phyloP scores from a whole-genome alignment of 164 flowering plant species.

The Houttuynia cordata region DNA sequence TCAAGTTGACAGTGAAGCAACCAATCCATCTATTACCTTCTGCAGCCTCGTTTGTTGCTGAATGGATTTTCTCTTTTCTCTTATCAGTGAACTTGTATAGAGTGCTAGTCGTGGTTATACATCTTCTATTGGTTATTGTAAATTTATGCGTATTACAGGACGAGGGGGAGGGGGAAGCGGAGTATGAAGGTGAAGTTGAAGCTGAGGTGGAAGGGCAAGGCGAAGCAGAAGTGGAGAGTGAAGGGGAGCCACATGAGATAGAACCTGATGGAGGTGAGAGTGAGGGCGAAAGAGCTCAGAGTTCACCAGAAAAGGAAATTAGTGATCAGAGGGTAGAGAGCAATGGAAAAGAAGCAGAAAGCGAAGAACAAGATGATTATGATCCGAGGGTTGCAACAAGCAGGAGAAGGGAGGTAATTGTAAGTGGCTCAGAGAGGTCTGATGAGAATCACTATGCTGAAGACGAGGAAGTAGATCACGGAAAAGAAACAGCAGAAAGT shows the following conservation, averaged over 20 bases:
- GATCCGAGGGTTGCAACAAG: constrained; percentile 62
- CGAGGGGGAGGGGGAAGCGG: constrained; percentile 43
- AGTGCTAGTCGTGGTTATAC: background rate
- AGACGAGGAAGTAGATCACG: constrained; percentile 78
- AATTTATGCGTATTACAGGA: constrained; percentile 27
- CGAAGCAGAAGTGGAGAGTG: constrained; percentile 77
- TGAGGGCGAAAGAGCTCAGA: constrained; percentile 81
- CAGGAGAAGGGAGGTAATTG: constrained; percentile 49
- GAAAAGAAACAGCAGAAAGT: background rate
- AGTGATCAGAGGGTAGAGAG: constrained; percentile 59
- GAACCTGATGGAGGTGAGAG: constrained; percentile 75
- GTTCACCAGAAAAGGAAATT: constrained; percentile 63
- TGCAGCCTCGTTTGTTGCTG: background rate
- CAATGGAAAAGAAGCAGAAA: constrained; percentile 64
- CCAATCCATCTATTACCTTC: background rate
- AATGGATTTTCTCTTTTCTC: background rate
- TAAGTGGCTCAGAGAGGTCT: constrained; percentile 80
- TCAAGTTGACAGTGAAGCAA: no score
- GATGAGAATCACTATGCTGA: constrained; percentile 61
- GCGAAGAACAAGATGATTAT: constrained; percentile 69
- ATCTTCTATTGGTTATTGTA: background rate
- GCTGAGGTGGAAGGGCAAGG: constrained; percentile 74
- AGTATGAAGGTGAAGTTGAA: constrained; percentile 36
- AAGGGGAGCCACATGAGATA: constrained; percentile 49
- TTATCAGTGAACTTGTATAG: background rate